Percentiles rank a stretch among this genome's conserved stretches.
Conservation (phyloP, 176 grass and related monocot genomes). For the Zoysia pacifica region DNA sequence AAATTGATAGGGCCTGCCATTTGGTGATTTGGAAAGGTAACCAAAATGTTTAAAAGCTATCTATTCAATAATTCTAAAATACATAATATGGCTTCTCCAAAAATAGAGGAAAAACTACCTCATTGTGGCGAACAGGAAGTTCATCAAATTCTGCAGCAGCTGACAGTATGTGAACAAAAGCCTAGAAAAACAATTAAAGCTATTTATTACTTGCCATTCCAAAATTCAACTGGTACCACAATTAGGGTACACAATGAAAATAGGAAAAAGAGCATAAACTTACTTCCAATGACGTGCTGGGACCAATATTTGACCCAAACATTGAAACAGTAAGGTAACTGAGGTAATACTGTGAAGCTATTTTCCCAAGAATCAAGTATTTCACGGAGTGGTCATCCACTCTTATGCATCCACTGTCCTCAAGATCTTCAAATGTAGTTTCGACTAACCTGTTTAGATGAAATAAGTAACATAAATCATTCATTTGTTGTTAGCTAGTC, state of each 20-base stretch:
- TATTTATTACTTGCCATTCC: constrained; percentile 27
- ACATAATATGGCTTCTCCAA: neutral
- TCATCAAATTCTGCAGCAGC: constrained; percentile 91
- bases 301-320: constrained; percentile 93
- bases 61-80: neutral
- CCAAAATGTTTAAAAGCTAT: constrained; percentile 1
- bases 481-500: constrained; percentile 37
- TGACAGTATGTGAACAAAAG: constrained; percentile 85
- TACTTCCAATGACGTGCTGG: constrained; percentile 84
- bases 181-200: constrained; percentile 47
- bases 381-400: constrained; percentile 77
- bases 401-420: constrained; percentile 96
- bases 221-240: constrained; percentile 26
- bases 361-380: constrained; percentile 85
- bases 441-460: constrained; percentile 72
- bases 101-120: constrained; percentile 52
- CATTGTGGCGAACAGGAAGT: constrained; percentile 96
- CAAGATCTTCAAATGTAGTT: constrained; percentile 94
- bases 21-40: constrained; percentile 29
- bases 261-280: constrained; percentile 27
- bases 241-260: constrained; percentile 20
- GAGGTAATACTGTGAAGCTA: constrained; percentile 97
- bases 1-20: constrained; percentile 15
- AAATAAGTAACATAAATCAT: constrained; percentile 37
- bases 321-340: constrained; percentile 96